A percentile compares a stretch with the other conserved stretches of the same genome.
These are phyloP conservation scores for Xerocomus brunneocitrinus DNA, from an alignment of 768 basidiomycete genomes.

Conservation along the genomic window DNA sequence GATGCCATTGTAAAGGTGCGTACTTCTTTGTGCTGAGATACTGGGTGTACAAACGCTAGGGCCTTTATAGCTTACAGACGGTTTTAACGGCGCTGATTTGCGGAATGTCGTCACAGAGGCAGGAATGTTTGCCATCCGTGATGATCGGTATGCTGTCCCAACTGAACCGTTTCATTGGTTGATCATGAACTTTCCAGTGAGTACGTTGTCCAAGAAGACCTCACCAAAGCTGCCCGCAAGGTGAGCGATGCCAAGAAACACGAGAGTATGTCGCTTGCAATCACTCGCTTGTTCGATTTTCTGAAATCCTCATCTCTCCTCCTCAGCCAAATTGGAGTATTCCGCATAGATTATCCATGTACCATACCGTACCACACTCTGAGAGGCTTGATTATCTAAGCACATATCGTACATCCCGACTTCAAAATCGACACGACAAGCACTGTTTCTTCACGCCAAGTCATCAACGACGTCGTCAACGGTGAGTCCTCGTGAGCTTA, in stretches of 20 bases:
- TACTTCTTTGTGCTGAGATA: background rate
- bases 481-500: constrained; percentile 11
- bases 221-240: constrained; percentile 94
- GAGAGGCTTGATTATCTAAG: constrained; percentile 11
- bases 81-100: constrained; percentile 95
- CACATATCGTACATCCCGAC: background rate
- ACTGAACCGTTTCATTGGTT: background rate
- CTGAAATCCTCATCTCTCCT: background rate
- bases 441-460: background rate
- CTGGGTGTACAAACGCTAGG: background rate
- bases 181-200: constrained; percentile 45
- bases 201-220: constrained; percentile 89
- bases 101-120: constrained; percentile 94
- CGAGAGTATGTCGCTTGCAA: constrained; percentile 62
- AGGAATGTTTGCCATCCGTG: constrained; percentile 98
- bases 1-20: constrained; percentile 94
- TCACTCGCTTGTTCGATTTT: background rate
- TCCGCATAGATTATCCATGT: constrained; percentile 32
- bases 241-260: constrained; percentile 97
- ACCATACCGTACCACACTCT: constrained; percentile 11
- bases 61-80: constrained; percentile 65
- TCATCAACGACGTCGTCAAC: background rate
- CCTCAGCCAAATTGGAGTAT: constrained; percentile 42
- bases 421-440: background rate
- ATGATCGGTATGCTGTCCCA: constrained; percentile 64